These are phyloP conservation scores for Cystofilobasidium macerans DNA, from an alignment of 768 basidiomycete species.

Conservation along the genomic window DNA sequence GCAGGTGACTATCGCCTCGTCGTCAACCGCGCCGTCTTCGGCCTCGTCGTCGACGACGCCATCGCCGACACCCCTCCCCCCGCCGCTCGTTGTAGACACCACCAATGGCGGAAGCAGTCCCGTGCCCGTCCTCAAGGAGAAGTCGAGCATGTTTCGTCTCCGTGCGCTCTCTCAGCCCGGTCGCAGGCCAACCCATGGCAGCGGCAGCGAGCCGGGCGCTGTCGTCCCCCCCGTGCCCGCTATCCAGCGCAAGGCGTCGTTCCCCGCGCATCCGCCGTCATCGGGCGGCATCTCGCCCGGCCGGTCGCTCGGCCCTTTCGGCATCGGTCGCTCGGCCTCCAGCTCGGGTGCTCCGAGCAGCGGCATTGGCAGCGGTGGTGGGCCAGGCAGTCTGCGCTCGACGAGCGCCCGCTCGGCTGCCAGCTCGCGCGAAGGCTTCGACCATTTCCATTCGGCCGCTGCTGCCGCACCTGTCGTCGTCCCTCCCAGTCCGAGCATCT, in stretches of 20 bases:
- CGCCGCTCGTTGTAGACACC: no score
- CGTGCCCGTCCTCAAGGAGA: not conserved
- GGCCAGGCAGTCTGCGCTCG: not conserved
- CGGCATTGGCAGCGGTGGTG: not conserved
- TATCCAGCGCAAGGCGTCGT: conserved; percentile 5
- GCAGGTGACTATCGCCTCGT: no score
- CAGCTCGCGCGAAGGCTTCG: conserved; percentile 1
- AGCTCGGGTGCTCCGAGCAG: no score
- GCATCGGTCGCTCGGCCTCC: not conserved
- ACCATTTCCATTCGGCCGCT: not conserved
- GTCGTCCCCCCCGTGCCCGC: not conserved
- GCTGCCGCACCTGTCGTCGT: no score
- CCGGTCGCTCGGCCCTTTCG: not conserved
- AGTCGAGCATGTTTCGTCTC: not conserved
- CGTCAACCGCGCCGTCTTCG: no score
- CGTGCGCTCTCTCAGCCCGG: conserved; percentile 1
- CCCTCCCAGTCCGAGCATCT: not conserved
- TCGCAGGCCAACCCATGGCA: not conserved
- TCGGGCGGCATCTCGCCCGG: not conserved
- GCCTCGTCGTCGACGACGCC: not conserved
- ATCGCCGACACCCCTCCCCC: not conserved
- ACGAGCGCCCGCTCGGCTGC: not conserved
- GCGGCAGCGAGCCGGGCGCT: not conserved
- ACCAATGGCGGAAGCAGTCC: no score
- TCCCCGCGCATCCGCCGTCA: not conserved